Conservation (phyloP, 345 rosid species). For the Eucalyptus curtisii region DNA sequence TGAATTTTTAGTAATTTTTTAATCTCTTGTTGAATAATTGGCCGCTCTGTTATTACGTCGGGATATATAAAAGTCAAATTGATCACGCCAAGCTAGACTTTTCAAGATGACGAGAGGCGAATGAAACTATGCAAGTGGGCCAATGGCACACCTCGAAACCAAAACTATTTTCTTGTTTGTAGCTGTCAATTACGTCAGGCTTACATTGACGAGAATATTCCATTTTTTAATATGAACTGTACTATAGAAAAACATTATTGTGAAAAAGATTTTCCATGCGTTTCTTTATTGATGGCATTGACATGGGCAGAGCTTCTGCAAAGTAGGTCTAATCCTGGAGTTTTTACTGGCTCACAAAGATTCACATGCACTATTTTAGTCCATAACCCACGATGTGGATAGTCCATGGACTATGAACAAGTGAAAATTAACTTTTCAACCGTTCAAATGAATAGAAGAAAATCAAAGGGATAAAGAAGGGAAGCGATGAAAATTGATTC, state of each 20-base stretch:
- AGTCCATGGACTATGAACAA: background rate
- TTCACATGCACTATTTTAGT: background rate
- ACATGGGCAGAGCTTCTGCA: background rate
- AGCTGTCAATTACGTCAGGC: background rate
- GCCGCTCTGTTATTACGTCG: background rate
- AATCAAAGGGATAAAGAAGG: background rate
- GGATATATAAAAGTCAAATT: background rate
- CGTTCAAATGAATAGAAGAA: background rate
- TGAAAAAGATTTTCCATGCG: background rate
- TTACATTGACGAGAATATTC: background rate
- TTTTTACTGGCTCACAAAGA: background rate
- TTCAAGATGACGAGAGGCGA: background rate
- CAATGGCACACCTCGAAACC: background rate
- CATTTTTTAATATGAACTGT: background rate
- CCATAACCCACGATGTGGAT: background rate
- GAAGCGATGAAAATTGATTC: background rate
- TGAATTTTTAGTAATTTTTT: background rate
- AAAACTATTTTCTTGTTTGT: background rate
- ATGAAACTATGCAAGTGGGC: background rate
- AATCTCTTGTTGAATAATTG: background rate
- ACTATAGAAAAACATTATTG: background rate
- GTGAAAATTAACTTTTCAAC: background rate
- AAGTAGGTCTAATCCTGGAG: background rate
- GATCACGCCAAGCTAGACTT: background rate
- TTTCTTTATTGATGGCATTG: background rate